A percentile compares a stretch with the other conserved stretches of the same genome.
Conservation (phyloP, 768 basidiomycete genomes). For the Xerocomellus intermedius region DNA sequence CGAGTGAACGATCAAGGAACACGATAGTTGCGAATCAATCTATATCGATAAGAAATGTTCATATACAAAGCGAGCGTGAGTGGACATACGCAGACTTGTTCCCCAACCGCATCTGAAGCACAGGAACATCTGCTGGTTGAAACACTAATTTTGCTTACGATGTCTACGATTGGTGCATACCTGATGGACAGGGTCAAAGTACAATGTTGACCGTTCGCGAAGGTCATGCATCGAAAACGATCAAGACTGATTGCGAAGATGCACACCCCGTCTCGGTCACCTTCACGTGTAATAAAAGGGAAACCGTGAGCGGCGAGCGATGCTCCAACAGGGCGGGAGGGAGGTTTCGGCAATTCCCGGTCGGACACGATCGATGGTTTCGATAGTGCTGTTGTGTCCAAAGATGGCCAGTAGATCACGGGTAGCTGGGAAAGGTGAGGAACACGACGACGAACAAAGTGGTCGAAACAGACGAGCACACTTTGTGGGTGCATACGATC, state of each 20-base stretch:
- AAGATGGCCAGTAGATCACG: too few relatives aligned
- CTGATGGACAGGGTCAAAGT: neutral
- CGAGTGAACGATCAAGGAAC: neutral
- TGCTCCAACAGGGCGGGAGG: neutral
- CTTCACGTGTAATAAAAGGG: neutral
- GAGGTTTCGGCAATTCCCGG: too few relatives aligned
- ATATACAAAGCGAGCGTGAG: neutral
- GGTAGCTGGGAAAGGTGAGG: too few relatives aligned
- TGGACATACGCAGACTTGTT: neutral
- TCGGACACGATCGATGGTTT: too few relatives aligned
- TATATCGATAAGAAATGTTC: neutral
- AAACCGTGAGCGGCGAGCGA: constrained; percentile 3
- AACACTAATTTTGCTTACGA: neutral
- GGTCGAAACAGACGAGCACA: too few relatives aligned
- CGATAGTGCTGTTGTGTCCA: too few relatives aligned
- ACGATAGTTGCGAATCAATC: neutral
- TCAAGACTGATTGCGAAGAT: constrained; percentile 2
- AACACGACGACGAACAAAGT: too few relatives aligned
- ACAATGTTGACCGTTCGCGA: neutral
- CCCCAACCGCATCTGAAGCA: neutral
- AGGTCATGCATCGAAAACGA: neutral
- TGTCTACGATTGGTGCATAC: neutral
- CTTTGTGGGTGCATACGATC: too few relatives aligned
- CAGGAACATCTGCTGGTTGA: too few relatives aligned
- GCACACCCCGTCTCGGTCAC: neutral